Base-by-base conservation (phyloP, 768 basidiomycete species). In the Leccinum incarnatum region DNA sequence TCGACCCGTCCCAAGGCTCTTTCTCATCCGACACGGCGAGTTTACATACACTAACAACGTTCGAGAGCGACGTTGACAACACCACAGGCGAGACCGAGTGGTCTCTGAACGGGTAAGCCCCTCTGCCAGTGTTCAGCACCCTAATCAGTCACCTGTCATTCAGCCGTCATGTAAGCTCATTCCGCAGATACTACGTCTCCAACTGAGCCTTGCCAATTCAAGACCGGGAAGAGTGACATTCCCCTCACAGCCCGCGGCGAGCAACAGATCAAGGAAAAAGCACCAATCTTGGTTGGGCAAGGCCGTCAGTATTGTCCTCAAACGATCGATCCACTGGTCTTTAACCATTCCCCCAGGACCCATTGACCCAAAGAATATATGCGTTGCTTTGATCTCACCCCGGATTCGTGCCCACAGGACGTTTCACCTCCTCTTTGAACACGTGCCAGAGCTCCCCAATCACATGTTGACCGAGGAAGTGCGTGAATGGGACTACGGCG, bases 221-320 rank as follows among this genome's bases (percentile, higher is more conserved):
- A 96, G 93, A 97, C 95, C 4, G 95, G 95, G 46, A 81, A 81
- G 34, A 82, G 85, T 4, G 94, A 98, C 69, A 95, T 98, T 53
- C 89, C 94, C 23, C 80, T 98, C 55, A 97, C 95, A 4, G 69
- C 74, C 19, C 79, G 80, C 30, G 95, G 95, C 12, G 88, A 88
- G 68, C 75, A 82, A 54, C 83, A 89, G 67, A 82, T 96, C 58
- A 79, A 77, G 57, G 77, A 80, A 40, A 83, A 86, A 62, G 91
- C 88, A 0, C 67, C 77, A 4, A 71, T 79, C 19, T 78, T 96
- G 47, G 87, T 94, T 29, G 93, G 95, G 21, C 78, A 84, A 37
- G 88, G 86, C 59, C 84, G 93, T 93, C 69, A 73, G 91, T 80
- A 19, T 29, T 51, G 10, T 45, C 48, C 17, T 23, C 29, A 54